phyloP scores from a whole-genome alignment of 345 rosid species.

The Brassica juncea region DNA sequence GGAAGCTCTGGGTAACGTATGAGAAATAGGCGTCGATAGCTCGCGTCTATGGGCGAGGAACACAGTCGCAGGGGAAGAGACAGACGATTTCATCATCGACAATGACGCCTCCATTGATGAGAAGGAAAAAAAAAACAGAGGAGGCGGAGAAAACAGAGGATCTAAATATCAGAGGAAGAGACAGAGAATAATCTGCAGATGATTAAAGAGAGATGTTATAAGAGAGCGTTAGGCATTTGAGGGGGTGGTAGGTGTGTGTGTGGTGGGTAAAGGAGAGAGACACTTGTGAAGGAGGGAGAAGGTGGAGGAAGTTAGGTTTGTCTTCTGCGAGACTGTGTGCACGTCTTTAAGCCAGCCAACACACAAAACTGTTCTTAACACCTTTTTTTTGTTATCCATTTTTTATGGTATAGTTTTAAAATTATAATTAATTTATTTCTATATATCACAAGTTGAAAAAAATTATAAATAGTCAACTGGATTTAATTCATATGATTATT shows the following conservation, averaged over 20 bases:
- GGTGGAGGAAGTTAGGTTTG: conserved; percentile 12
- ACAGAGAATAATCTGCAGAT: neutral
- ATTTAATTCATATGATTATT: neutral
- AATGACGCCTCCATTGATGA: conserved; percentile 60
- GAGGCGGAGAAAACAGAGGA: conserved; percentile 27
- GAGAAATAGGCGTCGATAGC: conserved; percentile 7
- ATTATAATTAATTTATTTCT: too few relatives aligned
- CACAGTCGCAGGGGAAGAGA: conserved; percentile 42
- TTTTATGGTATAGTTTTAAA: neutral
- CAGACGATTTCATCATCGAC: conserved; percentile 39
- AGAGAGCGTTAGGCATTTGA: neutral
- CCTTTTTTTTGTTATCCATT: neutral
- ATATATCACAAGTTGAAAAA: neutral
- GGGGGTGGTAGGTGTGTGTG: conserved; percentile 27
- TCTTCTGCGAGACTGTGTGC: conserved; percentile 17
- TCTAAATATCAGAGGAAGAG: conserved; percentile 1
- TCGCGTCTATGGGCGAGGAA: conserved; percentile 27
- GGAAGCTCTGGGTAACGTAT: conserved; percentile 12
- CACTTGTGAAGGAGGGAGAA: conserved; percentile 12
- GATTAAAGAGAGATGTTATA: neutral
- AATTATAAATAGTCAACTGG: neutral
- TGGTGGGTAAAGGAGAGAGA: conserved; percentile 27
- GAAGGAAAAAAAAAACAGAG: conserved; percentile 12
- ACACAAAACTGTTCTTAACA: neutral
- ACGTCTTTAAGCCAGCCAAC: conserved; percentile 35